phyloP scores from a whole-genome alignment of 2,329 filamentous ascomycete species.

The Coleophoma crateriformis region DNA sequence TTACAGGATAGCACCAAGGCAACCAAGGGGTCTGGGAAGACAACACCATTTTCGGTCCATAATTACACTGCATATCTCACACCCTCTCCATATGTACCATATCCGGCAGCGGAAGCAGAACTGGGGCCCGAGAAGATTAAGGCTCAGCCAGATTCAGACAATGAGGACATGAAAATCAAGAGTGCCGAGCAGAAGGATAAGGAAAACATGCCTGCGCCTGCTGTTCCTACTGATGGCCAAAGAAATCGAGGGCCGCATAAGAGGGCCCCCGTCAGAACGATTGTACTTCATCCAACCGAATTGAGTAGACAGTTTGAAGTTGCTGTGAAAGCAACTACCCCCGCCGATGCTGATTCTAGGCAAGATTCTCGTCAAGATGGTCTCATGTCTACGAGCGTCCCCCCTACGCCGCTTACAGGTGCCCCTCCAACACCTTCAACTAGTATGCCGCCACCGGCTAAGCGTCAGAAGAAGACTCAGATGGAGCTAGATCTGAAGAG shows the following conservation, averaged over 20 bases:
- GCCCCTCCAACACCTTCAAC: constrained; percentile 56
- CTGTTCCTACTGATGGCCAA: constrained; percentile 38
- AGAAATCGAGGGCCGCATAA: constrained; percentile 36
- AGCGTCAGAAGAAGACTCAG: constrained; percentile 64
- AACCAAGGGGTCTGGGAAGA: constrained; percentile 53
- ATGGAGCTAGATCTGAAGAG: constrained; percentile 74
- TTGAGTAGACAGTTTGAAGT: constrained; percentile 73
- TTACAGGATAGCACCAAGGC: constrained; percentile 53
- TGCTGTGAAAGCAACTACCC: constrained; percentile 68
- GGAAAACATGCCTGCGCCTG: constrained; percentile 51
- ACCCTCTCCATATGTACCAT: constrained; percentile 79
- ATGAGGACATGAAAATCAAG: constrained; percentile 17
- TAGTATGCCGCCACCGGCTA: constrained; percentile 51
- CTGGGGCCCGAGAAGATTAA: constrained; percentile 24
- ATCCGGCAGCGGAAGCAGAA: constrained; percentile 47
- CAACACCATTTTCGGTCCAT: constrained; percentile 76
- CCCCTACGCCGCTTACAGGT: constrained; percentile 56
- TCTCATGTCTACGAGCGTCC: constrained; percentile 36
- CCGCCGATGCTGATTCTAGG: constrained; percentile 37
- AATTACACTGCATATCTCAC: constrained; percentile 89
- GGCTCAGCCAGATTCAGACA: constrained; percentile 23
- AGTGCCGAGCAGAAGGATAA: constrained; percentile 43
- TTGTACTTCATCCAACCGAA: constrained; percentile 80
- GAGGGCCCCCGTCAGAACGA: constrained; percentile 66
- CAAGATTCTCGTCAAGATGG: constrained; percentile 35